phyloP scores from a whole-genome alignment of 495 filamentous ascomycete genomes.

The Lepraria neglecta region DNA sequence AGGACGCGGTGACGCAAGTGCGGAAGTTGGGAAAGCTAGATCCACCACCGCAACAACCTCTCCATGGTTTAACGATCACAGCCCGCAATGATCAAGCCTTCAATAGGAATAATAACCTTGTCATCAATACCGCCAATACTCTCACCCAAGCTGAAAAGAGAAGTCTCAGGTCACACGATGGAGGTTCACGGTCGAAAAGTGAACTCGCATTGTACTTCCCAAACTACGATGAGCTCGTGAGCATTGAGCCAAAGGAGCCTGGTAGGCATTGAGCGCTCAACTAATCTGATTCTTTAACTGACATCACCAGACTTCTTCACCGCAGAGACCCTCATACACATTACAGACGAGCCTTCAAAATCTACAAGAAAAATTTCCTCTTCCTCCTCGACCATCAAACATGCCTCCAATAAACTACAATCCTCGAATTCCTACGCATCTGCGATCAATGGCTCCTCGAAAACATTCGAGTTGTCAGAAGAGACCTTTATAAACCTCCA shows the following conservation, averaged over 20 bases:
- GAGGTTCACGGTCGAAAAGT: conserved; percentile 64
- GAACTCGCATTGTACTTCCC: conserved; percentile 82
- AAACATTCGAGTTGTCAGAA: conserved; percentile 26
- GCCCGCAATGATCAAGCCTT: conserved; percentile 6
- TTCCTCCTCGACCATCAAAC: conserved; percentile 30
- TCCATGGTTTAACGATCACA: conserved; percentile 5
- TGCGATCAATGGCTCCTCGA: conserved; percentile 15
- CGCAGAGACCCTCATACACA: conserved; percentile 39
- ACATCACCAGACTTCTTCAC: conserved; percentile 39
- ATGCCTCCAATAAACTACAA: conserved; percentile 26
- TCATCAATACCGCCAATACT: conserved; percentile 4
- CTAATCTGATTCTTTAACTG: conserved; percentile 1
- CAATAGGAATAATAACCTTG: conserved; percentile 1
- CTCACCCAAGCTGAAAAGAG: conserved; percentile 35
- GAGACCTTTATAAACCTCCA: conserved; percentile 36
- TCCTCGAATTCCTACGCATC: conserved; percentile 2
- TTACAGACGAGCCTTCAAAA: conserved; percentile 42
- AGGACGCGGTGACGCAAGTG: conserved; percentile 21
- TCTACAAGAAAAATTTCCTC: conserved; percentile 21
- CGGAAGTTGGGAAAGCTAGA: conserved; percentile 19
- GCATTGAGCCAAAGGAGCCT: conserved; percentile 66
- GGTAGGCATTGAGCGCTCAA: conserved; percentile 46
- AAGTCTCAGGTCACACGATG: conserved; percentile 47
- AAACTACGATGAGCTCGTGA: conserved; percentile 86
- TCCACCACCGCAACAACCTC: conserved; percentile 20